Base-by-base conservation (phyloP, 2,329 filamentous ascomycete species). In the Exophiala lecanii-corni region DNA sequence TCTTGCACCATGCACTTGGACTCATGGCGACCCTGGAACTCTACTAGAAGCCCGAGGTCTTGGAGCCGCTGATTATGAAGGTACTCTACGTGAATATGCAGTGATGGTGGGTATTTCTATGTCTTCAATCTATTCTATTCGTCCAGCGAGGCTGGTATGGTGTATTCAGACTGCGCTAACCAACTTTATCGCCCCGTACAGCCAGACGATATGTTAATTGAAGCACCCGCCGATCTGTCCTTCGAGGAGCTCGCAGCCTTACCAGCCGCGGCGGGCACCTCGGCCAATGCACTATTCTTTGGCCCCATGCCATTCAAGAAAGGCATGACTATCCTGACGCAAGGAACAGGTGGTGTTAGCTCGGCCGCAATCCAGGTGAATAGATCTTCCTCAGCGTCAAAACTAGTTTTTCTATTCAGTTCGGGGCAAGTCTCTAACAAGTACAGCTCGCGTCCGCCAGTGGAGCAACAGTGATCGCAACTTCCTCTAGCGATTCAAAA, bases 121-220 rank as follows among this genome's bases (percentile, higher is more conserved):
- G 28, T 25, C 30, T 31, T 4, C 5, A 13, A 12, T 21, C 18
- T 39, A 17, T 15, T 10, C 20, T 34, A 9, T 20, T 31, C 13
- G 15, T 16, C 19, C 16, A 13, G 15, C 23, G 25, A 21, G 25
- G 9, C 20, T n/a, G n/a, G n/a, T n/a, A n/a, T n/a, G n/a, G n/a
- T n/a, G 10, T 39, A 10, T 23, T 15, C 12, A 26, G 23, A 6
- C 7, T 33, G 6, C 16, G 30, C 30, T 33, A 17, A 33, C 13
- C 10, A 33, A 33, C n/a, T n/a, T n/a, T n/a, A n/a, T n/a, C 30
- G 69, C 47, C 74, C 78, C 7, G 87, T 84, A 59, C 71, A 77
- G 40, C 21, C 5, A 49, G 65, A 62, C 13, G 47, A 65, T 40
- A 56, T 51, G 1, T 44, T 71, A 4, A 62, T 74, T 16, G 61